Conservation (phyloP, 2,329 filamentous ascomycete species). For the Exophiala alcalophila region DNA sequence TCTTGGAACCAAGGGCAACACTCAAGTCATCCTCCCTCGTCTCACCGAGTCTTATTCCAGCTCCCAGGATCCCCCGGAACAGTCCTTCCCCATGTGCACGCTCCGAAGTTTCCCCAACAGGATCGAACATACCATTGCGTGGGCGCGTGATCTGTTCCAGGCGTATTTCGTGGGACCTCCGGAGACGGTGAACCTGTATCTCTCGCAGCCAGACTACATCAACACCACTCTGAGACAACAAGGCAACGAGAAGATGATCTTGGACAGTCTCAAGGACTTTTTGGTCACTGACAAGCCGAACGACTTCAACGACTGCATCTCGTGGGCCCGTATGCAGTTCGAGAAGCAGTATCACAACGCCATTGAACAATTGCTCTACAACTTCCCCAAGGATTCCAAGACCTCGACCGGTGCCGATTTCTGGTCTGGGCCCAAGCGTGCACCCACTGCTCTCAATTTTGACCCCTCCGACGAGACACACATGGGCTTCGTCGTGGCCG, state of each 20-base stretch:
- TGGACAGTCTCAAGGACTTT: slow-evolving; percentile 87
- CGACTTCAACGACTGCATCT: slow-evolving; percentile 92
- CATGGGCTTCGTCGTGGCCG: slow-evolving; percentile 81
- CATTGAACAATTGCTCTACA: slow-evolving; percentile 91
- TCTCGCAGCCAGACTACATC: slow-evolving; percentile 87
- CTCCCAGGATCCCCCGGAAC: slow-evolving; percentile 95
- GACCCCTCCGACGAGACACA: slow-evolving; percentile 81
- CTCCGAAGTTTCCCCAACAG: slow-evolving; percentile 95
- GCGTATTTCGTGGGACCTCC: slow-evolving; percentile 89
- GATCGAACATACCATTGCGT: slow-evolving; percentile 98
- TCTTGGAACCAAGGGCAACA: slow-evolving; percentile 98
- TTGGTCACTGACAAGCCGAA: slow-evolving; percentile 87
- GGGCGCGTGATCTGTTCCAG: slow-evolving; percentile 95
- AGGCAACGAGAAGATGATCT: slow-evolving; percentile 88
- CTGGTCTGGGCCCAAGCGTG: slow-evolving; percentile 98
- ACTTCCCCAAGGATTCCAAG: slow-evolving; percentile 91
- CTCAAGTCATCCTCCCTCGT: slow-evolving; percentile 86
- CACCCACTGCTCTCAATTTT: slow-evolving; percentile 87
- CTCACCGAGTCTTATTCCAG: slow-evolving; percentile 96
- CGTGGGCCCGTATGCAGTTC: slow-evolving; percentile 90
- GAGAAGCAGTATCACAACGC: slow-evolving; percentile 97
- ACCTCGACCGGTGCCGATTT: slow-evolving; percentile 88
- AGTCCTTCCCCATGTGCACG: slow-evolving; percentile 99
- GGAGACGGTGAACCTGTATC: slow-evolving; percentile 89
- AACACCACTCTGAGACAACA: slow-evolving; percentile 84